Percentiles rank a stretch among this genome's conserved stretches.
phyloP scores from a whole-genome alignment of 148 eudicot genomes.

The Rhododendron griersonianum region DNA sequence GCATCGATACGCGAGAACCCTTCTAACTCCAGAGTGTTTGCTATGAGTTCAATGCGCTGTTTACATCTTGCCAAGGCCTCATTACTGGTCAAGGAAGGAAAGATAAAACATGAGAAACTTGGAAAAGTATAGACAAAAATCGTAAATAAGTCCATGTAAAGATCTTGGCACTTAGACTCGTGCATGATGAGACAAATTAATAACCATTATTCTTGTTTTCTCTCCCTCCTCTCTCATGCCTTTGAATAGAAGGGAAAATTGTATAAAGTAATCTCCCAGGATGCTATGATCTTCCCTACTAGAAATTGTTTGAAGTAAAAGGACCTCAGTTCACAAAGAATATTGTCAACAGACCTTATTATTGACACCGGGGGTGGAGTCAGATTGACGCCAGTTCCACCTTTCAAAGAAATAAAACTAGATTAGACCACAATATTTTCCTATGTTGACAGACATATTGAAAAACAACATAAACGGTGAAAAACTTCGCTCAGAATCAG shows the following conservation, averaged over 20 bases:
- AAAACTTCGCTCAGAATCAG: not conserved
- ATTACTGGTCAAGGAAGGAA: conserved; percentile 33
- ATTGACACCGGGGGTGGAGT: conserved; percentile 86
- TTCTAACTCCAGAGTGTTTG: conserved; percentile 74
- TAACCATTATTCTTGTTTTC: not conserved
- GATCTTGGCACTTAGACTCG: not conserved
- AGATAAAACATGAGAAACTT: conserved; percentile 5
- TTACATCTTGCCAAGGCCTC: conserved; percentile 63
- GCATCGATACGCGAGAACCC: conserved; percentile 94
- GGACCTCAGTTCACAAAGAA: not conserved
- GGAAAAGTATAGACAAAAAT: not conserved
- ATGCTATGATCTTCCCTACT: not conserved
- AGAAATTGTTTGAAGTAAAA: not conserved
- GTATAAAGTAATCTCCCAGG: not conserved
- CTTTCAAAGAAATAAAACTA: conserved; percentile 29
- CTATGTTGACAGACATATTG: not conserved
- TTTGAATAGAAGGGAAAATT: not conserved
- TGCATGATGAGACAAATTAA: not conserved
- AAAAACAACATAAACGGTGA: not conserved
- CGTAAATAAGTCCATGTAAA: not conserved
- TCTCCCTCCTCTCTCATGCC: too few relatives aligned
- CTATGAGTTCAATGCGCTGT: conserved; percentile 67
- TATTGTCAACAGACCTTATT: conserved; percentile 46
- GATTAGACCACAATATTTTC: conserved; percentile 10
- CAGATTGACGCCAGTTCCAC: conserved; percentile 94